Conservation (phyloP, 2,329 filamentous ascomycete genomes). For the Alternaria conjuncta region DNA sequence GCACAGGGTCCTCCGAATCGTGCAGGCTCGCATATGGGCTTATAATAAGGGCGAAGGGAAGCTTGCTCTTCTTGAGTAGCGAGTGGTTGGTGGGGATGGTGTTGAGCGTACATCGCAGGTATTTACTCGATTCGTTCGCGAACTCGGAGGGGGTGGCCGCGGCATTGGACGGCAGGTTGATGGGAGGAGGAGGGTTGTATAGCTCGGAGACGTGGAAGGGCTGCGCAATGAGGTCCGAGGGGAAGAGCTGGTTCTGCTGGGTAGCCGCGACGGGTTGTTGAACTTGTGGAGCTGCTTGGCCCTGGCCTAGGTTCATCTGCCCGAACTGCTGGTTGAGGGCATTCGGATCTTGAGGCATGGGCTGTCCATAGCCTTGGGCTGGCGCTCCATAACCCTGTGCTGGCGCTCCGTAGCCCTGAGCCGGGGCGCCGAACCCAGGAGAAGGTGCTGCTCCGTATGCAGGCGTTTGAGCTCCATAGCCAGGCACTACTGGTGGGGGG, state of each 20-base stretch:
- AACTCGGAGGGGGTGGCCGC: constrained; percentile 89
- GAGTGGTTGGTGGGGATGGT: constrained; percentile 91
- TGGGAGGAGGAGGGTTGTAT: constrained; percentile 87
- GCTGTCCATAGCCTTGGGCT: constrained; percentile 47
- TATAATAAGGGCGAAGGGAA: constrained; percentile 94
- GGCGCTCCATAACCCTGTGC: constrained; percentile 44
- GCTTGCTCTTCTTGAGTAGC: constrained; percentile 89
- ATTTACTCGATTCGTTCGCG: constrained; percentile 92
- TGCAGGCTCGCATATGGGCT: constrained; percentile 94
- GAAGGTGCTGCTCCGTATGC: constrained; percentile 41
- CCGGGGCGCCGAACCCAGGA: constrained; percentile 43
- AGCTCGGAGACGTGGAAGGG: constrained; percentile 94
- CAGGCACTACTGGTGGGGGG: constrained; percentile 23
- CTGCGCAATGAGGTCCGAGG: constrained; percentile 88
- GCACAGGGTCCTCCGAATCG: constrained; percentile 88
- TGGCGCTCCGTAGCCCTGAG: constrained; percentile 43
- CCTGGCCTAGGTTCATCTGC: constrained; percentile 70
- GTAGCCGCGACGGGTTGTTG: constrained; percentile 41
- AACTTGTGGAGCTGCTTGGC: constrained; percentile 38
- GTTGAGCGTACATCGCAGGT: constrained; percentile 93
- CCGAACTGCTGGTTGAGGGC: constrained; percentile 81
- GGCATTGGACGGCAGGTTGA: constrained; percentile 90
- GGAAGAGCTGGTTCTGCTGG: constrained; percentile 79
- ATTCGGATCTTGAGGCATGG: constrained; percentile 63
- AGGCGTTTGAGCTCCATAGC: constrained; percentile 48